A percentile compares a stretch with the other conserved stretches of the same genome.
These are phyloP conservation scores for Trichoderma guizhouense DNA, from an alignment of 2,329 filamentous ascomycete species.

Conservation along the genomic window DNA sequence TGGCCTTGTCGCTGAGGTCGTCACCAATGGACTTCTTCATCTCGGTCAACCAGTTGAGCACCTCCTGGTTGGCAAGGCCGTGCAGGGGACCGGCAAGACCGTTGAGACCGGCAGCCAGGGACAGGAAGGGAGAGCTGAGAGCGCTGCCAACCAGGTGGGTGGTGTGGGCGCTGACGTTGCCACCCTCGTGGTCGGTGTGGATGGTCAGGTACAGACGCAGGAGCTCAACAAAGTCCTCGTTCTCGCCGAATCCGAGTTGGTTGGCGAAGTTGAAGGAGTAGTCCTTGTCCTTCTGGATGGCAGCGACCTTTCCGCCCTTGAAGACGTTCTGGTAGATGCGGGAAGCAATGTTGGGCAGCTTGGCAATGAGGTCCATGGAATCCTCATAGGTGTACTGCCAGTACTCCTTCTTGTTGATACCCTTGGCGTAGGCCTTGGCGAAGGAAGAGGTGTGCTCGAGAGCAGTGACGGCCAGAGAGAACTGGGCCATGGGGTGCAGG, in stretches of 20 bases:
- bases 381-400: conserved; percentile 99
- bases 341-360: conserved; percentile 95
- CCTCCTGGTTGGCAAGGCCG: conserved; percentile 99
- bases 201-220: conserved; percentile 99
- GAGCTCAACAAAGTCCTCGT: conserved; percentile 95
- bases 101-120: conserved; percentile 92
- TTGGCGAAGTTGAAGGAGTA: conserved; percentile 99
- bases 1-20: conserved; percentile 92
- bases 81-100: conserved; percentile 97
- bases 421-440: conserved; percentile 97
- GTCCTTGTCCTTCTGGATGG: conserved; percentile 98
- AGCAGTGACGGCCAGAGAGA: conserved; percentile 94
- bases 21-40: conserved; percentile 96
- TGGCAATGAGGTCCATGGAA: conserved; percentile 99
- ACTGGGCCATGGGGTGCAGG: conserved; percentile 99
- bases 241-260: conserved; percentile 94
- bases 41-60: conserved; percentile 97
- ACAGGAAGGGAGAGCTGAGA: conserved; percentile 96
- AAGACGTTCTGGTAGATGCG: conserved; percentile 99
- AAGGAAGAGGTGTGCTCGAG: conserved; percentile 98
- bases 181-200: conserved; percentile 99
- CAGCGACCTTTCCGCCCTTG: conserved; percentile 98
- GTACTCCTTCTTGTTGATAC: conserved; percentile 99
- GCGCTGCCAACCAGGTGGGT: conserved; percentile 96
- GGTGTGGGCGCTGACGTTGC: conserved; percentile 97